A percentile compares a stretch with the other conserved stretches of the same genome.
Conservation (phyloP, 805 yeast species). For the Metschnikowia aberdeeniae region DNA sequence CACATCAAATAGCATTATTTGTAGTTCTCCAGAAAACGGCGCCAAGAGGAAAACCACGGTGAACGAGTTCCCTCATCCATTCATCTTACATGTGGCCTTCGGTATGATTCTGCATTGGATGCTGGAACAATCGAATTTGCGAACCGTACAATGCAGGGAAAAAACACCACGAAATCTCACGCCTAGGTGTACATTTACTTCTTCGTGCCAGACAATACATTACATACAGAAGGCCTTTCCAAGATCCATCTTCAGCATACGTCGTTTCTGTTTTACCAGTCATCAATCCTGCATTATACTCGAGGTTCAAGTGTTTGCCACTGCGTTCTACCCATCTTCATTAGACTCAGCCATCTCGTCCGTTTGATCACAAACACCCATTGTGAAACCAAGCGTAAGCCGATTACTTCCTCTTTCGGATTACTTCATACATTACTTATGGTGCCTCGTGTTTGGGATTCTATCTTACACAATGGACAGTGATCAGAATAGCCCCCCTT, state of each 20-base stretch:
- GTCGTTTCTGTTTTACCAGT: neutral
- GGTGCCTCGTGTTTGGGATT: neutral
- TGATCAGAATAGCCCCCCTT: slow-evolving; percentile 6
- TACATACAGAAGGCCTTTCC: too few relatives aligned
- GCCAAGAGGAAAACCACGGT: too few relatives aligned
- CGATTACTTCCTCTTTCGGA: too few relatives aligned
- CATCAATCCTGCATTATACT: neutral
- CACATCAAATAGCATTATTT: too few relatives aligned
- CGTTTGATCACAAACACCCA: neutral
- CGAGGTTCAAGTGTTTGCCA: neutral
- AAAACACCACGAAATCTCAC: slow-evolving; percentile 5
- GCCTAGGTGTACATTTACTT: neutral
- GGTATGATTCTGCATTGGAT: neutral
- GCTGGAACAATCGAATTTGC: slow-evolving; percentile 2
- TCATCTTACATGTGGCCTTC: neutral
- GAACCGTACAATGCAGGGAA: slow-evolving; percentile 5
- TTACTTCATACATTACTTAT: neutral
- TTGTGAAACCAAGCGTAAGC: neutral
- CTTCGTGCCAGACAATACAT: neutral
- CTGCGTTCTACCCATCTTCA: neutral
- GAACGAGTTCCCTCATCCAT: too few relatives aligned
- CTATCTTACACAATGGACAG: neutral
- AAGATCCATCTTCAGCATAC: too few relatives aligned
- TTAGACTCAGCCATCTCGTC: neutral
- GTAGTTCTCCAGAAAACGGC: too few relatives aligned